Evolutionary conservation across 2,329 filamentous ascomycete species (phyloP).

Genomic region (Fusarium paranaense): DNA sequence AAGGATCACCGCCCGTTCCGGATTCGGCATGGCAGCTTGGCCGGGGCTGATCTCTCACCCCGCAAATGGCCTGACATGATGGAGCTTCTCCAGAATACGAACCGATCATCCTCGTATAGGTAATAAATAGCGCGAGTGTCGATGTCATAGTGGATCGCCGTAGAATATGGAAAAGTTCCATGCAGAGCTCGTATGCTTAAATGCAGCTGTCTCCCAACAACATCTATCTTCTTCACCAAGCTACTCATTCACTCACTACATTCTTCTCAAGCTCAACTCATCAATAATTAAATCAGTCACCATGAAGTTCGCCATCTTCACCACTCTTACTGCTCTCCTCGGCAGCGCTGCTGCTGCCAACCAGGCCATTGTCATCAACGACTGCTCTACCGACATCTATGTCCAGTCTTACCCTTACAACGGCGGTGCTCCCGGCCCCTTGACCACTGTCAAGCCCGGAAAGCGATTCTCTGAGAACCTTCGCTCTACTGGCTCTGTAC

Average conservation of each 20-base stretch:
- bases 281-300: conserved; percentile 16
- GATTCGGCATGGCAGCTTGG: background rate
- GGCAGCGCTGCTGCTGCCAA: conserved; percentile 49
- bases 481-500: conserved; percentile 50
- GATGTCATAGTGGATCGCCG: conserved; percentile 2
- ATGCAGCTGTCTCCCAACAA: conserved; percentile 5
- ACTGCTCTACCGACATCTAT: conserved; percentile 48
- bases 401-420: conserved; percentile 54
- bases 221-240: background rate
- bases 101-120: conserved; percentile 9
- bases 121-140: conserved; percentile 15
- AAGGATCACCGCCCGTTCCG: background rate
- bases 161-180: background rate
- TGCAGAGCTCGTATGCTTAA: conserved; percentile 9
- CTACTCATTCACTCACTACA: background rate
- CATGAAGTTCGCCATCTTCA: conserved; percentile 46
- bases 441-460: conserved; percentile 49
- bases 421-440: conserved; percentile 45
- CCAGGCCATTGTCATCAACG: conserved; percentile 52
- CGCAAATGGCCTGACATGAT: background rate
- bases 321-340: conserved; percentile 47
- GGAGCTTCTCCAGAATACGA: conserved; percentile 9
- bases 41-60: background rate
- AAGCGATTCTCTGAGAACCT: conserved; percentile 52
- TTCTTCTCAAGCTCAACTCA: background rate